Evolutionary conservation across 305 asterid genomes (phyloP).

Genomic region (Ilex paraguariensis): DNA sequence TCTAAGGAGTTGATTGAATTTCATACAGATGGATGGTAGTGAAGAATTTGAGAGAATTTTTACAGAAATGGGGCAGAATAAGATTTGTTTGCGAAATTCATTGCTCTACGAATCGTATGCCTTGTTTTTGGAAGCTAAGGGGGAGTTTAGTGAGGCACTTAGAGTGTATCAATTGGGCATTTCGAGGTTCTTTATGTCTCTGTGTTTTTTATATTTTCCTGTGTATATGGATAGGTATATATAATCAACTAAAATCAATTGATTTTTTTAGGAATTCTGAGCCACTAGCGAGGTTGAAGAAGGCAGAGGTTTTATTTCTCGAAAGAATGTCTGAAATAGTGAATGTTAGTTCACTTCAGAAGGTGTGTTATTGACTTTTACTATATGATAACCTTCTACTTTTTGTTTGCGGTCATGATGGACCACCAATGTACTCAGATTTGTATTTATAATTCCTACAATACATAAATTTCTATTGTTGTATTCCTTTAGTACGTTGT

Average conservation of each 20-base stretch:
- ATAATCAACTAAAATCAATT: too few relatives aligned
- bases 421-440: too few relatives aligned
- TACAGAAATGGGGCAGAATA: conserved; percentile 56
- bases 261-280: conserved; percentile 58
- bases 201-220: not conserved
- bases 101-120: conserved; percentile 74
- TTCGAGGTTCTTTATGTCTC: conserved; percentile 48
- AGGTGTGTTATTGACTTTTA: conserved; percentile 38
- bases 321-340: conserved; percentile 86
- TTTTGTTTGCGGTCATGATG: too few relatives aligned
- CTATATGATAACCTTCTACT: not conserved
- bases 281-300: conserved; percentile 85
- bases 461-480: too few relatives aligned
- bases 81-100: conserved; percentile 55
- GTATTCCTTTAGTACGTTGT: too few relatives aligned
- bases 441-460: too few relatives aligned
- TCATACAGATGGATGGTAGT: conserved; percentile 76
- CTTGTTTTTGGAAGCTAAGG: conserved; percentile 67
- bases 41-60: conserved; percentile 55
- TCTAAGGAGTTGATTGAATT: not conserved
- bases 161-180: conserved; percentile 75
- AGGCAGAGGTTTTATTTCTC: conserved; percentile 84
- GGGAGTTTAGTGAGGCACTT: conserved; percentile 66
- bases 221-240: not conserved
- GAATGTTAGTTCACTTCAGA: conserved; percentile 41